Percentiles rank a stretch among this genome's conserved stretches.
Evolutionary conservation across 805 yeast species (phyloP).

Genomic region (Candida schatavii): DNA sequence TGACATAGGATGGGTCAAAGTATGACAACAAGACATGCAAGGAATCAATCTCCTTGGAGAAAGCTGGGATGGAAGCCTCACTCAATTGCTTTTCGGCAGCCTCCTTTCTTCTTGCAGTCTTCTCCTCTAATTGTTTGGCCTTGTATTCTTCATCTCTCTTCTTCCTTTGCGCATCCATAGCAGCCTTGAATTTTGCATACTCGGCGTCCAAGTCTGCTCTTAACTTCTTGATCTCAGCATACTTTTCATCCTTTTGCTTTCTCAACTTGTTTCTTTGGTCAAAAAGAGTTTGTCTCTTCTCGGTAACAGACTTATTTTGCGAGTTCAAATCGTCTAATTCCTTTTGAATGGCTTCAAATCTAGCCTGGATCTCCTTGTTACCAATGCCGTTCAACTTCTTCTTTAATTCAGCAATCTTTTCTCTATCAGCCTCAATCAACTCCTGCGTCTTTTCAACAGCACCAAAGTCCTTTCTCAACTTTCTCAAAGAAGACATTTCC

Average conservation of each 20-base stretch:
- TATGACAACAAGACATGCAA: constrained; percentile 69
- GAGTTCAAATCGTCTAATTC: constrained; percentile 65
- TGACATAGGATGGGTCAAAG: constrained; percentile 78
- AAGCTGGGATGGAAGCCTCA: constrained; percentile 81
- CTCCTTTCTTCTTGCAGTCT: constrained; percentile 51
- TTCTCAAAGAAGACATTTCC: constrained; percentile 82
- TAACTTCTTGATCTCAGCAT: constrained; percentile 62
- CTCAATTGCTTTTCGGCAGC: constrained; percentile 64
- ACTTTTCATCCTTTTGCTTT: constrained; percentile 66
- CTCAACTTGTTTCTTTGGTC: constrained; percentile 65
- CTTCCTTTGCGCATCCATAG: constrained; percentile 65
- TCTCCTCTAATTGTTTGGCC: constrained; percentile 48
- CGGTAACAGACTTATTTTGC: constrained; percentile 57
- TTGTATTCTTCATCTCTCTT: constrained; percentile 70
- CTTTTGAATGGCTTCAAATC: constrained; percentile 67
- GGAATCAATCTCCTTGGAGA: constrained; percentile 69
- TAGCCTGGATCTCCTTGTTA: constrained; percentile 61
- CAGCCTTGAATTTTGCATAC: constrained; percentile 65
- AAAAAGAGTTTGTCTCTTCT: constrained; percentile 62
- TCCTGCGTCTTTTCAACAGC: constrained; percentile 72
- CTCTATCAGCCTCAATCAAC: constrained; percentile 74
- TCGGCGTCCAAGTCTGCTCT: constrained; percentile 75
- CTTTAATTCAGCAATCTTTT: constrained; percentile 73
- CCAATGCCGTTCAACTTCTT: constrained; percentile 56
- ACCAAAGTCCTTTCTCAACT: constrained; percentile 74